phyloP scores from a whole-genome alignment of 78 protist species.

The Cyanophora paradoxa region DNA sequence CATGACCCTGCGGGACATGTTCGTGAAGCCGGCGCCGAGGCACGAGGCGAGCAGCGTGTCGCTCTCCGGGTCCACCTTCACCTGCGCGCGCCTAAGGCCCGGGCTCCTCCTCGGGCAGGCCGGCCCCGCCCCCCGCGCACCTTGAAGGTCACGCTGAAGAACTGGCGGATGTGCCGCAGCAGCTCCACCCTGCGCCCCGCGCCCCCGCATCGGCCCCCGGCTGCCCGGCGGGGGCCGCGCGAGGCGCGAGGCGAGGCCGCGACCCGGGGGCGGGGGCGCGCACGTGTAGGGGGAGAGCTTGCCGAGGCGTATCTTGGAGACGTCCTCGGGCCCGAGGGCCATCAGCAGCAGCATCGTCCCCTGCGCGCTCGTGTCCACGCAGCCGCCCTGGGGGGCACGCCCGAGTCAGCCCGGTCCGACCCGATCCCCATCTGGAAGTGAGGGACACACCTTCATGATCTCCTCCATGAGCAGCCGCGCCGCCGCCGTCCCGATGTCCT shows the following conservation, averaged over 20 bases:
- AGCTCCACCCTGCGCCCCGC: background rate
- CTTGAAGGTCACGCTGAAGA: slow-evolving; percentile 26
- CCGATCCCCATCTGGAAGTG: too few species aligned
- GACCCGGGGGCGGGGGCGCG: background rate
- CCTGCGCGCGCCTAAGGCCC: too few species aligned
- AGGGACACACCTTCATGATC: too few species aligned
- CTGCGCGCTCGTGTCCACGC: slow-evolving; percentile 74
- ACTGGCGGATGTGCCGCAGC: slow-evolving; percentile 16
- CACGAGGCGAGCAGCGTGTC: slow-evolving; percentile 8
- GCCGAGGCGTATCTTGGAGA: slow-evolving; percentile 80
- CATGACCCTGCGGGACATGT: background rate
- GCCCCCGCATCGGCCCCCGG: background rate
- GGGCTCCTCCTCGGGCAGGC: too few species aligned
- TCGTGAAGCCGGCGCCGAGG: slow-evolving; percentile 25
- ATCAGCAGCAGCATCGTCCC: slow-evolving; percentile 57
- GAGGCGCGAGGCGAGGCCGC: background rate
- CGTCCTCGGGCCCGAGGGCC: slow-evolving; percentile 86
- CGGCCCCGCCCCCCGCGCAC: too few species aligned
- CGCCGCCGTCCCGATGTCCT: slow-evolving; percentile 63
- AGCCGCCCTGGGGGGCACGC: slow-evolving; percentile 61
- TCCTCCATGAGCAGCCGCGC: slow-evolving; percentile 39
- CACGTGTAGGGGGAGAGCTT: slow-evolving; percentile 20
- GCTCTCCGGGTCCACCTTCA: slow-evolving; percentile 15
- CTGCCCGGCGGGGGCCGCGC: background rate
- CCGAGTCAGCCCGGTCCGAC: background rate